phyloP scores from a whole-genome alignment of 176 grass and related monocot genomes.

The Areca catechu region DNA sequence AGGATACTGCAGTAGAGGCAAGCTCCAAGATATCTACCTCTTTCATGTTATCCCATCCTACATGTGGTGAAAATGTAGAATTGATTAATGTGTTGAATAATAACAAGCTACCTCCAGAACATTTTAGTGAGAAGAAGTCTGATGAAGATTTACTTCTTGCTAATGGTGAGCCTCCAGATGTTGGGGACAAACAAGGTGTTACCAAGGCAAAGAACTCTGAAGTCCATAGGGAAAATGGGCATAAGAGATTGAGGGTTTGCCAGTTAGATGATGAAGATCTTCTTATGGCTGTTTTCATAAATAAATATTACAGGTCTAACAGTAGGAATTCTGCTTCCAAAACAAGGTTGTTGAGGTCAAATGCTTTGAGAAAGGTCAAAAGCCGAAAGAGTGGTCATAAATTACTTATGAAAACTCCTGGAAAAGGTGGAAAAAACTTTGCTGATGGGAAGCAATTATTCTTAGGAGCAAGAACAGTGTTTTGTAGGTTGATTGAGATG shows the following conservation, averaged over 20 bases:
- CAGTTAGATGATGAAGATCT: conserved; percentile 53
- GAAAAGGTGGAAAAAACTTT: conserved; percentile 25
- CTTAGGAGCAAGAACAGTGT: conserved; percentile 53
- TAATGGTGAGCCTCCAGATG: conserved; percentile 12
- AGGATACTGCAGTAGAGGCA: no score
- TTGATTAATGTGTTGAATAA: no score
- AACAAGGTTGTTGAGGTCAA: neutral
- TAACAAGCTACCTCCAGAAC: no score
- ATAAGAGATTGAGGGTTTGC: conserved; percentile 15
- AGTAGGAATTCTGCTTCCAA: conserved; percentile 23
- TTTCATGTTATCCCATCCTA: no score
- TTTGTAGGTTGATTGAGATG: conserved; percentile 61
- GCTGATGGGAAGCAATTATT: conserved; percentile 17
- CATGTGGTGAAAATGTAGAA: no score
- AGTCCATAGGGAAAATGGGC: conserved; percentile 8
- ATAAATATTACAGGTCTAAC: conserved; percentile 27
- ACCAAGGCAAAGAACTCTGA: neutral
- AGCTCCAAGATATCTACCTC: no score
- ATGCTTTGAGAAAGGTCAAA: conserved; percentile 20
- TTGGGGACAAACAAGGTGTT: conserved; percentile 2
- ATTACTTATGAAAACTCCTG: conserved; percentile 26
- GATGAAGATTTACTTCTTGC: neutral
- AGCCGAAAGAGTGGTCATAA: conserved; percentile 23
- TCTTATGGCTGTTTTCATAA: conserved; percentile 54
- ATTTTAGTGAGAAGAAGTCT: no score